Evolutionary conservation across 1,139 yeast genomes (phyloP).

Genomic region (Geotrichum cucujoidarum): DNA sequence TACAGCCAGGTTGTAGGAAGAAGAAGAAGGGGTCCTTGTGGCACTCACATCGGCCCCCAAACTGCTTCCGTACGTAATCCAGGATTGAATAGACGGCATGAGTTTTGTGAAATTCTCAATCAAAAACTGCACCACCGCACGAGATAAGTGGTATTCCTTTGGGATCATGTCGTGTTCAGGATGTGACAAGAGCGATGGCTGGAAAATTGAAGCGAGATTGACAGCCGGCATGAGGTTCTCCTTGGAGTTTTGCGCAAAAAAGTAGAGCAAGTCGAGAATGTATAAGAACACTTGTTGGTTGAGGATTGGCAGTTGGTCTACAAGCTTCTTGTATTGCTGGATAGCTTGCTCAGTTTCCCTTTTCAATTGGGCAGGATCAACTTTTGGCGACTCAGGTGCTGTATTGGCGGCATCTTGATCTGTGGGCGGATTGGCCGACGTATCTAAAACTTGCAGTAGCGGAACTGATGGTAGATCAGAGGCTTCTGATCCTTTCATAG

Average conservation of each 20-base stretch:
- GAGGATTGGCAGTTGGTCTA: conserved; percentile 60
- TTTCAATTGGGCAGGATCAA: conserved; percentile 3
- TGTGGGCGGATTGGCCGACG: background rate
- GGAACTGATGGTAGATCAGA: background rate
- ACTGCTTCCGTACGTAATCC: conserved; percentile 5
- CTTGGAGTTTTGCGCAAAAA: conserved; percentile 74
- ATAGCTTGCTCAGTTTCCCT: conserved; percentile 63
- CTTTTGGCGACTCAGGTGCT: background rate
- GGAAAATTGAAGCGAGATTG: conserved; percentile 92
- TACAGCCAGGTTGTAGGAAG: background rate
- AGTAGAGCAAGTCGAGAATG: conserved; percentile 76
- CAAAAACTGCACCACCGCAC: conserved; percentile 81
- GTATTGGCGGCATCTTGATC: background rate
- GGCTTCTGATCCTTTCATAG: conserved; percentile 13
- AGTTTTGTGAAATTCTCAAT: conserved; percentile 59
- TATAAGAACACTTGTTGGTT: conserved; percentile 84
- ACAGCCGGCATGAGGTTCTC: conserved; percentile 88
- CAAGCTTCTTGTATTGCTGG: conserved; percentile 62
- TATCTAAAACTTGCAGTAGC: background rate
- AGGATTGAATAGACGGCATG: conserved; percentile 11
- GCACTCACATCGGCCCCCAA: background rate
- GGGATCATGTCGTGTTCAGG: conserved; percentile 92
- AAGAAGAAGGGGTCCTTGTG: background rate
- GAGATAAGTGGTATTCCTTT: conserved; percentile 81
- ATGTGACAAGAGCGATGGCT: conserved; percentile 91